phyloP scores from a whole-genome alignment of 805 yeast species.

The Pichia insulana region DNA sequence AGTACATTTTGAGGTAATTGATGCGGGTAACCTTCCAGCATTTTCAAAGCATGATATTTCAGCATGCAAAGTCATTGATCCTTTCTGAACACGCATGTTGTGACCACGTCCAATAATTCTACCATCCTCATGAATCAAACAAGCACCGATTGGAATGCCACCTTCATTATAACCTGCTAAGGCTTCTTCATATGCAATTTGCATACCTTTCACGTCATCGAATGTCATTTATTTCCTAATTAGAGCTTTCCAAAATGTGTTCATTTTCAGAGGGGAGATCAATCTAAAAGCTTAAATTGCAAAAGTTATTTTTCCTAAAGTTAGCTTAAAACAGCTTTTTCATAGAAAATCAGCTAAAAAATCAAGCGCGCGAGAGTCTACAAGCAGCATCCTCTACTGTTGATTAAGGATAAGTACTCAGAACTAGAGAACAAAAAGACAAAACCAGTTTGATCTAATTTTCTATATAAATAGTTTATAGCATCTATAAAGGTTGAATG shows the following conservation, averaged over 20 bases:
- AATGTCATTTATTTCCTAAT: constrained; percentile 39
- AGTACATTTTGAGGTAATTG: constrained; percentile 74
- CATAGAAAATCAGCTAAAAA: too few species aligned
- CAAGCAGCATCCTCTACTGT: too few species aligned
- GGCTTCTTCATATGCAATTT: constrained; percentile 69
- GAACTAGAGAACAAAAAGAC: too few species aligned
- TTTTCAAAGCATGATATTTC: constrained; percentile 85
- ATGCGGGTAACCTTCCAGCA: constrained; percentile 82
- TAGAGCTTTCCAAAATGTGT: too few species aligned
- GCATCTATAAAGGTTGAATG: not conserved
- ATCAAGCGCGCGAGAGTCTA: too few species aligned
- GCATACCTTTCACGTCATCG: constrained; percentile 59
- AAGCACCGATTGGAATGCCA: constrained; percentile 67
- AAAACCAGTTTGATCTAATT: constrained; percentile 1
- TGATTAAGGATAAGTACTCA: too few species aligned
- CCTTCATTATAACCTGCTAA: constrained; percentile 62
- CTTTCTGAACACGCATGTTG: constrained; percentile 80
- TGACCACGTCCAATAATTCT: constrained; percentile 81
- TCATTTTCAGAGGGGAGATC: too few species aligned
- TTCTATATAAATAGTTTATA: too few species aligned
- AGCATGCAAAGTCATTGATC: constrained; percentile 81
- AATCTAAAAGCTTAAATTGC: too few species aligned
- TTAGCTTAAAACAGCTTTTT: too few species aligned
- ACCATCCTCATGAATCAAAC: constrained; percentile 66
- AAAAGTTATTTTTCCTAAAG: too few species aligned